These are phyloP conservation scores for Trametes pubescens DNA, from an alignment of 1,284 basidiomycete species.

Conservation along the genomic window DNA sequence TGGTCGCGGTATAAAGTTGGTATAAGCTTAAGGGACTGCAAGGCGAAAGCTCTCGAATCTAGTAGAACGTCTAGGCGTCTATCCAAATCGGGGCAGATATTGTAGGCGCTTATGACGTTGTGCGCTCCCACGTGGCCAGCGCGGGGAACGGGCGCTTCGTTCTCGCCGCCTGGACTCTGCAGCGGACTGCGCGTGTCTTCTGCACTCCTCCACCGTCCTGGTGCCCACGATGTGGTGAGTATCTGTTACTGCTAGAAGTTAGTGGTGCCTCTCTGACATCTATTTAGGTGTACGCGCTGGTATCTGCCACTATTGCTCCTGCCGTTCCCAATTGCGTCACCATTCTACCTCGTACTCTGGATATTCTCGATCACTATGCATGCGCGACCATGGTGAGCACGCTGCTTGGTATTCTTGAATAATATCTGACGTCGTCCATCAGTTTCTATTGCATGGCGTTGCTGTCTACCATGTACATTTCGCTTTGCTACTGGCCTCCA, in stretches of 20 bases:
- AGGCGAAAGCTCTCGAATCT: conserved; percentile 32
- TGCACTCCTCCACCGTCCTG: neutral
- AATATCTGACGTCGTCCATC: neutral
- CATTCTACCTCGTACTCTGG: conserved; percentile 78
- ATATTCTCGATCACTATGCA: conserved; percentile 77
- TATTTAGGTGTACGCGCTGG: conserved; percentile 81
- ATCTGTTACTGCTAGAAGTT: neutral
- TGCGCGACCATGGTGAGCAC: conserved; percentile 77
- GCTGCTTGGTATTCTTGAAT: neutral
- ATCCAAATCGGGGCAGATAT: conserved; percentile 13
- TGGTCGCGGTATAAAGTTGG: conserved; percentile 32
- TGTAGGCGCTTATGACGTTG: neutral
- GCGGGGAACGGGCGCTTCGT: conserved; percentile 5
- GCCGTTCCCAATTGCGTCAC: conserved; percentile 79
- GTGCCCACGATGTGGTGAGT: conserved; percentile 47
- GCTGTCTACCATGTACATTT: conserved; percentile 78
- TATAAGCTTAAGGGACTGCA: conserved; percentile 12
- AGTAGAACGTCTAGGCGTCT: conserved; percentile 33
- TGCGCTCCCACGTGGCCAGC: conserved; percentile 16
- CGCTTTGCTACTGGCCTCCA: conserved; percentile 87
- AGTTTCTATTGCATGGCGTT: conserved; percentile 87
- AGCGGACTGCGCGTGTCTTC: neutral
- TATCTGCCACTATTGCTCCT: conserved; percentile 78
- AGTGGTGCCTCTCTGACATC: neutral
- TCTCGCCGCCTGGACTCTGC: neutral